Evolutionary conservation across 2,329 filamentous ascomycete genomes (phyloP).

Genomic region (Colletotrichum coccodes): DNA sequence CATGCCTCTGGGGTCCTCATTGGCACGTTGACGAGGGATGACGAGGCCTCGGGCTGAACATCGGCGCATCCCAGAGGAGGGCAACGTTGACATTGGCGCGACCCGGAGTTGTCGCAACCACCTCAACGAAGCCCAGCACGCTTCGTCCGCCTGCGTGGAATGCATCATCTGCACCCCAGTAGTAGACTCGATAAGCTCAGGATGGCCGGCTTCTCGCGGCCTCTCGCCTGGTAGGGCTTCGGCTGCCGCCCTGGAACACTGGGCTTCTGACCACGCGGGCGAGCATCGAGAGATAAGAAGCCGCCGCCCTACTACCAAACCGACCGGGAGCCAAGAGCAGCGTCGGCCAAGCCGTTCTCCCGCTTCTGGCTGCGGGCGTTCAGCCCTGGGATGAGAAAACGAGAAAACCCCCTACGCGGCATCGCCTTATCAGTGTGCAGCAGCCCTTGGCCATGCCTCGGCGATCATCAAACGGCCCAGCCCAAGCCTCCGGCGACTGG

Average conservation of each 20-base stretch:
- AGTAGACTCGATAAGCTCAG: background rate
- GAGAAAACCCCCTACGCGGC: background rate
- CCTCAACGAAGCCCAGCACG: background rate
- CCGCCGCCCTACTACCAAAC: slow-evolving; percentile 13
- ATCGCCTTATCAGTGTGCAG: slow-evolving; percentile 22
- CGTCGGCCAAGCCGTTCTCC: slow-evolving; percentile 12
- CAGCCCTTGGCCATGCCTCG: slow-evolving; percentile 24
- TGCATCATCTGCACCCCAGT: background rate
- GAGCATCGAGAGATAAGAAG: slow-evolving; percentile 24
- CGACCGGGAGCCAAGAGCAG: background rate
- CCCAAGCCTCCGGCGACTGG: slow-evolving; percentile 8
- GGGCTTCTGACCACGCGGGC: background rate
- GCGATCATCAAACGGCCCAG: slow-evolving; percentile 13
- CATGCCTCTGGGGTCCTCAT: background rate
- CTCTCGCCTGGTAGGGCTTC: background rate
- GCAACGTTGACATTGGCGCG: background rate
- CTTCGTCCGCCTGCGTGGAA: background rate
- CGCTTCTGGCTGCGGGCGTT: slow-evolving; percentile 19
- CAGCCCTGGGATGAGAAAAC: slow-evolving; percentile 20
- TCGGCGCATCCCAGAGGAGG: background rate
- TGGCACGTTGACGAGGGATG: background rate
- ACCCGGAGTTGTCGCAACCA: background rate
- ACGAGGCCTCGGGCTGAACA: background rate
- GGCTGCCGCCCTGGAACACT: background rate
- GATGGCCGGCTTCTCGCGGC: background rate